Evolutionary conservation across 73 alveolate genomes (phyloP), one percentile per base, ranked within the genome.

Genomic region (Stentor roeselii): DNA sequence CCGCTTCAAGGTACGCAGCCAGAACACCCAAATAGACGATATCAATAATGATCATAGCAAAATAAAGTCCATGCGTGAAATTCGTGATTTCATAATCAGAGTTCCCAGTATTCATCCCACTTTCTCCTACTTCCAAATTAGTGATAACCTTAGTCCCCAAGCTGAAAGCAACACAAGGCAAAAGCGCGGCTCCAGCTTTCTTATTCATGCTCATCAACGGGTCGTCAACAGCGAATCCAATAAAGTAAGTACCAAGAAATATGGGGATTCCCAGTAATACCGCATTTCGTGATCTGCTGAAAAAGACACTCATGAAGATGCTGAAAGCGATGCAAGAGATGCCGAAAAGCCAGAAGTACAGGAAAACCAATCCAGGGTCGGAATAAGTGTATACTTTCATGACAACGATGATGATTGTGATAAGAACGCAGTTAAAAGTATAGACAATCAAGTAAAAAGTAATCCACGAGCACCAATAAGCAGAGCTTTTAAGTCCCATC

Each of bases 401-500:
- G 0, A 32, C 27, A 76, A 37, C 27, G 6, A 36, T 11, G 6
- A 61, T 37, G 39, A 41, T 14, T 76, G 84, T 21, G 82, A 15
- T 35, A 37, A 76, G 21, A 76, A 76, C 85, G 14, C 82, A 78
- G 2, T 59, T 89, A 90, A 86, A 83, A 90, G 88, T 83, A 84
- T 21, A 93, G 42, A 3, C 95, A 85, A 40, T 38, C 78, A 4
- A 75, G 30, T 85, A 95, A 85, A 85, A 91, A 39, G 90, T 86
- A 74, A 97, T 83, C 97, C 97, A 95, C 36, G 98, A 87, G 38
- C 86, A 78, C 78, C 86, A 95, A 86, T 93, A 97, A 50, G 96
- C 90, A 0, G 92, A 75, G 82, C 95, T 98, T 32, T 83, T 92
- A 84, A 97, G 84, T 38, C 99, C 99, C 99, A 97, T 97, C 89